A percentile compares a stretch with the other conserved stretches of the same genome.
Conservation (phyloP, 768 basidiomycete species). For the Peribolospora kevripleyi region DNA sequence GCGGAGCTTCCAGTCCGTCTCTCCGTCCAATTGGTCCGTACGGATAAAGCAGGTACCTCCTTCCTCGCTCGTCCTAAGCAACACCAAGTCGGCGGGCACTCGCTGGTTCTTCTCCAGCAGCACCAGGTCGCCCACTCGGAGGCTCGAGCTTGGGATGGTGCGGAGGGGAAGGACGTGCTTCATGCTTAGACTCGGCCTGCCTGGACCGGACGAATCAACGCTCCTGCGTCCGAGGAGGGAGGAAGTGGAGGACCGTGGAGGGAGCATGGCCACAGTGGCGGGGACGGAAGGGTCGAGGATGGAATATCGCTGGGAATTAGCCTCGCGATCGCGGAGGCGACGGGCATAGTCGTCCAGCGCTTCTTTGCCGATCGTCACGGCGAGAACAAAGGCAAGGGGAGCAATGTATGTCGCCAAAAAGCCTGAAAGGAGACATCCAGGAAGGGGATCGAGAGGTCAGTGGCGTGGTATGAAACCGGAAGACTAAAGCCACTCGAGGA, state of each 20-base stretch:
- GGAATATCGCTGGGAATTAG: conserved; percentile 79
- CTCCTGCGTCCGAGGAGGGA: conserved; percentile 8
- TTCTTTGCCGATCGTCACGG: conserved; percentile 93
- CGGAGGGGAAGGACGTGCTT: conserved; percentile 24
- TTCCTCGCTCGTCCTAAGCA: conserved; percentile 64
- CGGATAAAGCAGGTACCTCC: conserved; percentile 91
- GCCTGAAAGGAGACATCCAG: conserved; percentile 28
- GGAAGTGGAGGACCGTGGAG: conserved; percentile 1
- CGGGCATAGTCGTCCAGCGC: conserved; percentile 97
- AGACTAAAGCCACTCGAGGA: conserved; percentile 3
- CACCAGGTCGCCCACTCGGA: conserved; percentile 77
- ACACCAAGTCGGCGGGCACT: conserved; percentile 77
- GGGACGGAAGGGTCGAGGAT: conserved; percentile 36
- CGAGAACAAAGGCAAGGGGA: conserved; percentile 81
- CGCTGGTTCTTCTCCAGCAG: conserved; percentile 88
- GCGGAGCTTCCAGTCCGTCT: conserved; percentile 95
- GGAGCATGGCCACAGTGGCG: conserved; percentile 8
- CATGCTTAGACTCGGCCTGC: not conserved
- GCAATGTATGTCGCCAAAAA: conserved; percentile 90
- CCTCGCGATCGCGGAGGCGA: conserved; percentile 69
- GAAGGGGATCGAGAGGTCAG: not conserved
- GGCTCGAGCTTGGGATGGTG: conserved; percentile 60
- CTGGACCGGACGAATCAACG: not conserved
- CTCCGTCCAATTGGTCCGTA: conserved; percentile 93
- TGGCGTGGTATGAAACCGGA: not conserved